Percentiles rank a stretch among this genome's conserved stretches.
Conservation (phyloP, 345 rosid species). For the Physaria fendleri region DNA sequence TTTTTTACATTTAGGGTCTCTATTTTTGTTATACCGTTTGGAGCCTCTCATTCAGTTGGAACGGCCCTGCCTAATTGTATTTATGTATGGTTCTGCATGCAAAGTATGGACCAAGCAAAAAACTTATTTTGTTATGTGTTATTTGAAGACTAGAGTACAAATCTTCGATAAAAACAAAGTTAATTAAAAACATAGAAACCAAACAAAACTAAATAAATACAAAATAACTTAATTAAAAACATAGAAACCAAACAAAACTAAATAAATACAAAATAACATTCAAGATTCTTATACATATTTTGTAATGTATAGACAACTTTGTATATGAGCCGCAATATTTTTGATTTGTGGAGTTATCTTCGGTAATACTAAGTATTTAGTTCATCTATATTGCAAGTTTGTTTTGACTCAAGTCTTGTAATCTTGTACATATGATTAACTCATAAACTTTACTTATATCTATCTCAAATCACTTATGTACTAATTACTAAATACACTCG, state of each 20-base stretch:
- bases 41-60: no score
- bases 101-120: neutral
- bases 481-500: neutral
- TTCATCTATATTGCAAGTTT: neutral
- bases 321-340: neutral
- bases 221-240: neutral
- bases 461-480: neutral
- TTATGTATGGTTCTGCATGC: no score
- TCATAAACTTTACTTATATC: no score
- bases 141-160: no score
- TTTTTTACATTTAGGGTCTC: no score
- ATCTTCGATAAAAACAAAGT: neutral
- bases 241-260: neutral
- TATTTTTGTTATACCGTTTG: no score
- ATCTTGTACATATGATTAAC: neutral
- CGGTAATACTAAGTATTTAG: neutral
- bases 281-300: neutral
- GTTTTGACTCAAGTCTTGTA: neutral
- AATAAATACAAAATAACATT: conserved; percentile 5
- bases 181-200: neutral
- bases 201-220: neutral
- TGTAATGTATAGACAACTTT: neutral
- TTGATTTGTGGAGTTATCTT: conserved; percentile 1
- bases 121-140: neutral
- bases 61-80: no score